Base-by-base conservation (phyloP, 2,329 filamentous ascomycete species). In the Penicillium sp. region DNA sequence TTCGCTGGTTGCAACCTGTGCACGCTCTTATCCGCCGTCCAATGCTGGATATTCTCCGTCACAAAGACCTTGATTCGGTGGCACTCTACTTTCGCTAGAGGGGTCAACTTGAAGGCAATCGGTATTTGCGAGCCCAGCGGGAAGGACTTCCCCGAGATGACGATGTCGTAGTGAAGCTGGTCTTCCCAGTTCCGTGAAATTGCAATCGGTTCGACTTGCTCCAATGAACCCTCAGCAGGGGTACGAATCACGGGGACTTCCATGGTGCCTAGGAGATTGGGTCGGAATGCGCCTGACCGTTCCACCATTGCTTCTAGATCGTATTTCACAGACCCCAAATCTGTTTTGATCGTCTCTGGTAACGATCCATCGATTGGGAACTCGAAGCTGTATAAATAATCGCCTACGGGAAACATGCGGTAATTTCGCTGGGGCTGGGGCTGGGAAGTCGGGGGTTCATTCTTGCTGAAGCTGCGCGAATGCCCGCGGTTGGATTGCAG, bases 181-280 rank as follows among this genome's bases (percentile, higher is more conserved):
- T 97, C 92, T 72, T 97, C 93, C 93, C 93, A 97, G 61, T 91
- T 92, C 21, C 93, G 83, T 63, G 90, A 93, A 69, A 97, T 96
- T 12, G 92, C 93, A 67, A 97, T 96, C 3, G 93, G 93, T 71
- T 97, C 93, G 27, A 92, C 89, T 74, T 91, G 91, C 74, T 97
- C 93, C 25, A 96, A 80, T 0, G 92, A 96, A 45, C 92, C 85
- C 75, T 96, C 91, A 49, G 93, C 86, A 0, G 93, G 93, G 4
- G 94, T 87, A 44, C 93, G 88, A 53, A 96, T 91, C 48, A 97
- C 86, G 9, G 83, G 84, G 3, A 97, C 87, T 73, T 96, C 92
- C 71, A 92, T 91, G 43, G 81, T 83, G 39, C 93, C 93, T 56
- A 92, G 83, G 2, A 97, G 79, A 65, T 96, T 96, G 2, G 91